These are phyloP conservation scores for Eimeria brunetti DNA, from an alignment of 169 alveolate genomes.

Conservation along the genomic window DNA sequence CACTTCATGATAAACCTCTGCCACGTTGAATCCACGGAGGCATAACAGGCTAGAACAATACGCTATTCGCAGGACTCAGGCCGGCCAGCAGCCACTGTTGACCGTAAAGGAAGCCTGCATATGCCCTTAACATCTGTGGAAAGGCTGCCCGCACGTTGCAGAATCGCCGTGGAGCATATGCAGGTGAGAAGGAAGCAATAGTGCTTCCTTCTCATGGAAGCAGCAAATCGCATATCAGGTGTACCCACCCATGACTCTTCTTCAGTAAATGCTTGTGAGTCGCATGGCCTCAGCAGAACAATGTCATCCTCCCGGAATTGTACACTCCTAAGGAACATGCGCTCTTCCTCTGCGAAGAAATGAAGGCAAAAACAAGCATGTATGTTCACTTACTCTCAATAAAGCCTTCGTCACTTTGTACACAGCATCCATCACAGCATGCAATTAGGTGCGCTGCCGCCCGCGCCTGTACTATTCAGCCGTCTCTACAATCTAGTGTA, in stretches of 20 bases:
- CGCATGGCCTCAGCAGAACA: conserved; percentile 79
- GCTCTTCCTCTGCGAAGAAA: conserved; percentile 75
- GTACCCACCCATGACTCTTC: conserved; percentile 64
- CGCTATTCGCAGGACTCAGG: background rate
- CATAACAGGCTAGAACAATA: background rate
- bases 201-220: background rate
- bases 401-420: background rate
- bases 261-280: conserved; percentile 61
- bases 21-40: background rate
- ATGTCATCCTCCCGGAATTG: conserved; percentile 78
- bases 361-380: background rate
- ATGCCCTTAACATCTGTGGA: background rate
- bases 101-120: background rate
- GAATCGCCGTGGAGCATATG: background rate
- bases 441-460: background rate
- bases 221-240: background rate
- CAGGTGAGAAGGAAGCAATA: background rate
- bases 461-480: background rate
- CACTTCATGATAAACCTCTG: background rate
- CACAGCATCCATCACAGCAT: background rate
- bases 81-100: background rate
- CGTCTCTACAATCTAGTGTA: background rate
- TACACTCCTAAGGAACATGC: conserved; percentile 74
- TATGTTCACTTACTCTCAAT: background rate
- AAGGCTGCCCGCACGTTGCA: background rate